phyloP scores from a whole-genome alignment of 2,329 filamentous ascomycete genomes.

The Lasiodiplodia hormozganensis region DNA sequence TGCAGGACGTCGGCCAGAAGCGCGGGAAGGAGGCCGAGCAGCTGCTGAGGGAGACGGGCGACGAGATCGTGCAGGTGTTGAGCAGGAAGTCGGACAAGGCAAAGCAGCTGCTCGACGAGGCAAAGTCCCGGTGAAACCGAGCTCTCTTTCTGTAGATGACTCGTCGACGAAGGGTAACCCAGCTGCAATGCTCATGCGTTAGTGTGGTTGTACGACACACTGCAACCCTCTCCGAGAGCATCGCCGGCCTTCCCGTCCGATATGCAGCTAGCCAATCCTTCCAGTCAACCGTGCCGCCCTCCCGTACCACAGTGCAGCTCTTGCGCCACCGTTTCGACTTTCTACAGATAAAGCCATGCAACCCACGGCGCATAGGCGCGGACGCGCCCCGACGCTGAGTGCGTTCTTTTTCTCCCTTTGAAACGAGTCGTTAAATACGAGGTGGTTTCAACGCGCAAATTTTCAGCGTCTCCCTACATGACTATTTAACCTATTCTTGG shows the following conservation, averaged over 20 bases:
- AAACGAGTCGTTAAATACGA: too few species aligned
- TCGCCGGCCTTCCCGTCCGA: not conserved
- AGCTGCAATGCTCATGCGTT: too few species aligned
- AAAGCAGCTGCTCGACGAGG: conserved; percentile 31
- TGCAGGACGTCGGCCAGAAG: conserved; percentile 70
- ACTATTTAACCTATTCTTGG: too few species aligned
- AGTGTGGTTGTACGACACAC: not conserved
- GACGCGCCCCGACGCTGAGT: too few species aligned
- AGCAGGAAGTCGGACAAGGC: conserved; percentile 32
- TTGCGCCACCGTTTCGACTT: not conserved
- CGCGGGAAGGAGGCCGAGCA: conserved; percentile 74
- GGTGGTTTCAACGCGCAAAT: too few species aligned
- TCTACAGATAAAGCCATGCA: not conserved
- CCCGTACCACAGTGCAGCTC: not conserved
- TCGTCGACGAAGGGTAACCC: not conserved
- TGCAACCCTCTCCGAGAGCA: not conserved
- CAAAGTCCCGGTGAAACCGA: conserved; percentile 15
- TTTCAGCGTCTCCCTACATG: too few species aligned
- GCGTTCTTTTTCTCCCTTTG: too few species aligned
- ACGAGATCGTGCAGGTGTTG: conserved; percentile 32
- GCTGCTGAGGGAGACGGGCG: conserved; percentile 66
- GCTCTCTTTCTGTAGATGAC: not conserved
- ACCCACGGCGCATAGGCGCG: too few species aligned
- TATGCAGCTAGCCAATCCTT: not conserved
- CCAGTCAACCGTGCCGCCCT: not conserved